Percentiles rank a stretch among this genome's conserved stretches.
Evolutionary conservation across 345 rosid species (phyloP).

Genomic region (Hypericum perforatum): DNA sequence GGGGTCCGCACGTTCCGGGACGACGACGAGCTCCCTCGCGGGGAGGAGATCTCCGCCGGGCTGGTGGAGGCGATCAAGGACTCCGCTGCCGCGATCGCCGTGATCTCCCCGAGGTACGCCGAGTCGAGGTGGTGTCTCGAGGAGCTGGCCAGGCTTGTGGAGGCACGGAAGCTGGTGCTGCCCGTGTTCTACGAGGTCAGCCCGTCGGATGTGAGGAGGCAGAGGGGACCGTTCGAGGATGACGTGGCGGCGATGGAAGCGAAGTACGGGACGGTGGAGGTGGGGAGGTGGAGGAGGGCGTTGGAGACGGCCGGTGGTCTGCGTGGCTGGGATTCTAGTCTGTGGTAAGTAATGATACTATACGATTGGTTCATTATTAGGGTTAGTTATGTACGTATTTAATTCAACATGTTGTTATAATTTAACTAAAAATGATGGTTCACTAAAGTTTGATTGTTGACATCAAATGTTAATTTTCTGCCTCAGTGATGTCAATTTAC

Average conservation of each 20-base stretch:
- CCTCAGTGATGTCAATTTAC: too few relatives aligned
- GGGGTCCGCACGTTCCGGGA: not conserved
- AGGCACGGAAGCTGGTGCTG: not conserved
- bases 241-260: not conserved
- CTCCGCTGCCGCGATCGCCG: constrained; percentile 1
- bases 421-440: too few relatives aligned
- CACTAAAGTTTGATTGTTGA: too few relatives aligned
- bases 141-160: not conserved
- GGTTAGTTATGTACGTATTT: too few relatives aligned
- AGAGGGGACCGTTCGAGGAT: not conserved
- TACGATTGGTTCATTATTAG: too few relatives aligned
- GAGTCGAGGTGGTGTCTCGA: not conserved
- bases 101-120: not conserved
- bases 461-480: too few relatives aligned
- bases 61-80: not conserved
- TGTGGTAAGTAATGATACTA: not conserved
- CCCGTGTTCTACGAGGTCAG: not conserved
- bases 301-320: not conserved
- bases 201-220: constrained; percentile 1
- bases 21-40: not conserved
- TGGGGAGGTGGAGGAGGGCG: not conserved
- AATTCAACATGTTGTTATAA: too few relatives aligned
- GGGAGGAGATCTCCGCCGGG: not conserved
- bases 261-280: not conserved
- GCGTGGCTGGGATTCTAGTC: not conserved